Base-by-base conservation (phyloP, 2,329 filamentous ascomycete genomes). In the Orbilia ellipsospora region DNA sequence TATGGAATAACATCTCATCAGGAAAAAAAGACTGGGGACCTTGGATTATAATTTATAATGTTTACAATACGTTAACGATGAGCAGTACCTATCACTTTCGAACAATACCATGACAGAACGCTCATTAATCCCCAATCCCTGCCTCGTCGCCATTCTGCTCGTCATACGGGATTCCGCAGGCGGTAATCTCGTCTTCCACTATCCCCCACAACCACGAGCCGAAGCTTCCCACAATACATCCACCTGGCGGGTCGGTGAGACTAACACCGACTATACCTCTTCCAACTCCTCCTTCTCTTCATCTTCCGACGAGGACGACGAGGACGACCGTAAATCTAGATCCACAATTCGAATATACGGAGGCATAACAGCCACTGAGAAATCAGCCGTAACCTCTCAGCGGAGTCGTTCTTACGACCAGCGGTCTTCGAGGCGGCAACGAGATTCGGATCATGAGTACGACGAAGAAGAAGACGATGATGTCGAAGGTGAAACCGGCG, bases 171-270 rank as follows among this genome's bases (percentile, higher is more conserved):
- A 91, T 40, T 89, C 90, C 78, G 90, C 92, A 79, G 92, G 93
- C 15, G 91, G 93, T 28, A 88, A 89, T 77, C 90, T 95, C 79
- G 90, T 95, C 79, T 96, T 94, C 82, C 92, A 96, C 82, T 95
- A 95, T 80, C 93, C 93, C n/a, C 87, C 89, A 79, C 83, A 84
- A 80, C 82, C 85, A 78, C 82, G 84, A 68, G 81, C 81, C 40
- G 78, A 82, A 45, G 80, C 82, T 67, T 79, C 82, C 40, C 80
- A 80, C 42, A 80, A 80, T 68, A 77, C 66, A 13, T 65, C 61
- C 42, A 61, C 69, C 44, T 72, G 77, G 77, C 77, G 78, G 63
- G 79, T 80, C 70, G 79, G 79, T 45, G 77, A 79, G 31, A 81
- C 79, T 54, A 82, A 79, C 64, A 83, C 81, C 42, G 83, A 84